Percentiles rank a stretch among this genome's conserved stretches.
These are phyloP conservation scores for Hypomontagnella submonticulosa DNA, from an alignment of 495 filamentous ascomycete genomes.

Conservation along the genomic window DNA sequence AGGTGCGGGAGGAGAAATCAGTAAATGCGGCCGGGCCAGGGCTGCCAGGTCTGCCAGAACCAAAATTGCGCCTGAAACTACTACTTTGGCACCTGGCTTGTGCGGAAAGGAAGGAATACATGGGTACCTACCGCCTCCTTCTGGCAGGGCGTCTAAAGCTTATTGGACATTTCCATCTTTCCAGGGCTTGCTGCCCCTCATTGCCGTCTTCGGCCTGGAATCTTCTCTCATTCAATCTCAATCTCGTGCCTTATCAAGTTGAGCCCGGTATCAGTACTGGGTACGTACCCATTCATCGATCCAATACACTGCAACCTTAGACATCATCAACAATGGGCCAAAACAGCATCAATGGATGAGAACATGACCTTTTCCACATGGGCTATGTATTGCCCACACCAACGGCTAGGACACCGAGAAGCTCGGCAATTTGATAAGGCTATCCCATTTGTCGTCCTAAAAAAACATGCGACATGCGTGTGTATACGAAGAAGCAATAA, in stretches of 20 bases:
- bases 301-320: too few species aligned
- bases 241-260: constrained; percentile 25
- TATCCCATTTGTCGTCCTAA: background rate
- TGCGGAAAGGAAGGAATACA: constrained; percentile 32
- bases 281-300: background rate
- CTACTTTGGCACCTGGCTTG: constrained; percentile 42
- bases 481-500: background rate
- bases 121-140: constrained; percentile 20
- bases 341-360: background rate
- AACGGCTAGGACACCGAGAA: too few species aligned
- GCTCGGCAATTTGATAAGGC: too few species aligned
- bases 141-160: constrained; percentile 12
- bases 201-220: constrained; percentile 47
- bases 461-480: background rate
- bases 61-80: constrained; percentile 43
- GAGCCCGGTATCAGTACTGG: background rate
- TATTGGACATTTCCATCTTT: constrained; percentile 22
- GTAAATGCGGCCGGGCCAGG: constrained; percentile 42
- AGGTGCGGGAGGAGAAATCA: constrained; percentile 52
- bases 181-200: constrained; percentile 41
- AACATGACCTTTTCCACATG: too few species aligned
- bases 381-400: too few species aligned
- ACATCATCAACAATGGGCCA: background rate
- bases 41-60: constrained; percentile 30
- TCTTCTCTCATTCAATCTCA: constrained; percentile 36